Percentiles rank a stretch among this genome's conserved stretches.
Conservation (phyloP, 2,329 filamentous ascomycete species). For the Dothiorella sarmentorum region DNA sequence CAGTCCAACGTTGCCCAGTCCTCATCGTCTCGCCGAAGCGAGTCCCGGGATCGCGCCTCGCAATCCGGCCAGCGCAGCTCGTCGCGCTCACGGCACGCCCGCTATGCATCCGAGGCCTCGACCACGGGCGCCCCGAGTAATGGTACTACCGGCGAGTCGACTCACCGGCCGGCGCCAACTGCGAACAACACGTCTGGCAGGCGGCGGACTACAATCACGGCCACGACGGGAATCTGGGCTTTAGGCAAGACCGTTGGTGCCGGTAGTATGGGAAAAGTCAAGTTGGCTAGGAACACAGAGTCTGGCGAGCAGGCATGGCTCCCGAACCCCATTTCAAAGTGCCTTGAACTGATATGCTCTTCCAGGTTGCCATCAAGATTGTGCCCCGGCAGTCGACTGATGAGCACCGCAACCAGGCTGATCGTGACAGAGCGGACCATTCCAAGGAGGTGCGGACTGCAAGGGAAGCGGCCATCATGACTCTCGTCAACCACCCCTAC, state of each 20-base stretch:
- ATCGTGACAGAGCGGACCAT: constrained; percentile 87
- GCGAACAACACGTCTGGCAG: constrained; percentile 24
- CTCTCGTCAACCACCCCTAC: constrained; percentile 87
- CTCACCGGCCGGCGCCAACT: not conserved
- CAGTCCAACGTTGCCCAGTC: constrained; percentile 60
- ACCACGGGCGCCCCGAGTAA: constrained; percentile 36
- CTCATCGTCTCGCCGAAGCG: constrained; percentile 57
- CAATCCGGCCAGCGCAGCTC: constrained; percentile 32
- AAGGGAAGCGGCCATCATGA: constrained; percentile 93
- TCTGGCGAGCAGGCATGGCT: constrained; percentile 80
- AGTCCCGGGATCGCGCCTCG: constrained; percentile 59
- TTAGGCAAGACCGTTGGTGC: constrained; percentile 95
- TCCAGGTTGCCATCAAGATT: constrained; percentile 91
- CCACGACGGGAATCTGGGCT: constrained; percentile 83
- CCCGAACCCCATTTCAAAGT: not conserved
- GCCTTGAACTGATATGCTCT: constrained; percentile 17
- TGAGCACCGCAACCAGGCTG: constrained; percentile 67
- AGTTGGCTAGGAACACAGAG: constrained; percentile 86
- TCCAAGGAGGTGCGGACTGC: constrained; percentile 96
- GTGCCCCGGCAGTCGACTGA: constrained; percentile 87
- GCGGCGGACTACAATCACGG: constrained; percentile 78
- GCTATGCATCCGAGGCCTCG: constrained; percentile 46
- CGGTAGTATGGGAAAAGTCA: constrained; percentile 98
- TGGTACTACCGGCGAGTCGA: constrained; percentile 31
- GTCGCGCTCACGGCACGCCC: constrained; percentile 34